These are phyloP conservation scores for Phaeosphaeriaceae sp. DNA, from an alignment of 2,329 filamentous ascomycete species.

Conservation along the genomic window DNA sequence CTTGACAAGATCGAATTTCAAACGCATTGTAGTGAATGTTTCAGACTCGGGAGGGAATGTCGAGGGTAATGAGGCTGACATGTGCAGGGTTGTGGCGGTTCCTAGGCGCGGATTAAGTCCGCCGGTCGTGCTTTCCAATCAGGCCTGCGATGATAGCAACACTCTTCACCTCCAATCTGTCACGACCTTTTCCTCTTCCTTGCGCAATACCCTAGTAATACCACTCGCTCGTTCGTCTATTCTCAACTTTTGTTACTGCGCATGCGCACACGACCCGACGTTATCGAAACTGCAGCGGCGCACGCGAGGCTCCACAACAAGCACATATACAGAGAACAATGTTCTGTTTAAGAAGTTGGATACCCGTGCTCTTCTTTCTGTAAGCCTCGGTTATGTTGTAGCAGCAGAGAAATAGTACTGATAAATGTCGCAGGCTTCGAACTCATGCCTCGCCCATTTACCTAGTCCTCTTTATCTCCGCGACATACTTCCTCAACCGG, in stretches of 20 bases:
- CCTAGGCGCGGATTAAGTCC: neutral
- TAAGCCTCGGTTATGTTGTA: slow-evolving; percentile 38
- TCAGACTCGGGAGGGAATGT: slow-evolving; percentile 3
- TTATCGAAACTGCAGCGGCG: slow-evolving; percentile 1
- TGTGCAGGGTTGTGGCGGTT: slow-evolving; percentile 1
- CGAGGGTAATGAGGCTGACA: slow-evolving; percentile 14
- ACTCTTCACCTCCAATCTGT: slow-evolving; percentile 8
- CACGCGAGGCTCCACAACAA: slow-evolving; percentile 16
- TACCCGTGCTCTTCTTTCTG: slow-evolving; percentile 61
- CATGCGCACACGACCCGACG: neutral
- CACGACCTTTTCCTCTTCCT: slow-evolving; percentile 10
- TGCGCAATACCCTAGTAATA: slow-evolving; percentile 11
- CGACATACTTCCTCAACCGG: slow-evolving; percentile 94
- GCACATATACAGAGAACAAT: slow-evolving; percentile 49
- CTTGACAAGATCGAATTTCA: neutral
- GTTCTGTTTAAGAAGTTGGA: slow-evolving; percentile 72
- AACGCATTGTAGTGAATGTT: neutral
- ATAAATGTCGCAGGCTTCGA: slow-evolving; percentile 37
- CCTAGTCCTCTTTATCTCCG: slow-evolving; percentile 69
- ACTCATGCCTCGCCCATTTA: slow-evolving; percentile 59
- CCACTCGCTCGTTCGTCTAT: slow-evolving; percentile 17
- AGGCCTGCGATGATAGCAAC: slow-evolving; percentile 2
- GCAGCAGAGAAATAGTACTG: slow-evolving; percentile 9
- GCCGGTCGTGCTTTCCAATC: slow-evolving; percentile 16
- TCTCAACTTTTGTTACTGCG: slow-evolving; percentile 1